phyloP scores from a whole-genome alignment of 192 early-diverging fungal genomes.

The Linderina pennispora region DNA sequence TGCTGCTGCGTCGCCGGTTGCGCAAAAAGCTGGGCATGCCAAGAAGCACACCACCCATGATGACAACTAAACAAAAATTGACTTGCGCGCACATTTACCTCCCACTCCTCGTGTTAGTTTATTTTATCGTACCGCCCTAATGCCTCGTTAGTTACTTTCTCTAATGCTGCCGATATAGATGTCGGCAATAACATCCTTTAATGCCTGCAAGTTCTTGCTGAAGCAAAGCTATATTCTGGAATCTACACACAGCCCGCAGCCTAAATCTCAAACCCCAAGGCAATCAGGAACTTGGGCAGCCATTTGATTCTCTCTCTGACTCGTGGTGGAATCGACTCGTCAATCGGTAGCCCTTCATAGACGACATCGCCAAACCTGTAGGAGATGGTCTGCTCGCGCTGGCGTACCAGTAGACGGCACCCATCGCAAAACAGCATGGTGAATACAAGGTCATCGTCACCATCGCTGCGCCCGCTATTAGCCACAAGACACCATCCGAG shows the following conservation, averaged over 20 bases:
- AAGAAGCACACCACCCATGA: too few relatives aligned
- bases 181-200: too few relatives aligned
- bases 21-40: too few relatives aligned
- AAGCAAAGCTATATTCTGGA: too few relatives aligned
- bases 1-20: constrained; percentile 2
- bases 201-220: too few relatives aligned
- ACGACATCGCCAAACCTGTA: constrained; percentile 11
- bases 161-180: too few relatives aligned
- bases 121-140: too few relatives aligned
- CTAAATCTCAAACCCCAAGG: constrained; percentile 17
- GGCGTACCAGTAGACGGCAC: constrained; percentile 32
- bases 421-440: constrained; percentile 40
- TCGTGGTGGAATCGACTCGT: constrained; percentile 21
- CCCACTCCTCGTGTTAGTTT: too few relatives aligned
- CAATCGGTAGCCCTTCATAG: constrained; percentile 21
- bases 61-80: too few relatives aligned
- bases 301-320: constrained; percentile 28
- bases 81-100: too few relatives aligned
- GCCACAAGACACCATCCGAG: constrained; percentile 46
- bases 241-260: too few relatives aligned
- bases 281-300: constrained; percentile 26
- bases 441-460: constrained; percentile 17
- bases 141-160: too few relatives aligned
- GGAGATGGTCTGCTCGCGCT: constrained; percentile 12
- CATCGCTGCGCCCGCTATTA: constrained; percentile 2